phyloP scores from a whole-genome alignment of 495 filamentous ascomycete species.

The Aspergillus affinis region DNA sequence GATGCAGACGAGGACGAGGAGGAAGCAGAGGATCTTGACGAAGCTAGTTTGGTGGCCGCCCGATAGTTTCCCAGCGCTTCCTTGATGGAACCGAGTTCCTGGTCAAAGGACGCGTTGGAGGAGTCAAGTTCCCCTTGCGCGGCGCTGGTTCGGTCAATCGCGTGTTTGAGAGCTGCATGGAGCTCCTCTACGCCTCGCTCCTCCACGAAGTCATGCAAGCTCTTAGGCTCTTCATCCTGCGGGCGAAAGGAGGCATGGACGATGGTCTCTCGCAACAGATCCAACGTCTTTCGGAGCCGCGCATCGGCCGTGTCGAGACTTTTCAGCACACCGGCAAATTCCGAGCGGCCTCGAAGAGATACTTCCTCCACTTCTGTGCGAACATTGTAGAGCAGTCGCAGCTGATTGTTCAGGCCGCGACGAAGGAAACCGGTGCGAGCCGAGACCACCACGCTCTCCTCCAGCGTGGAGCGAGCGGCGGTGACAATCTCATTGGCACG shows the following conservation, averaged over 20 bases:
- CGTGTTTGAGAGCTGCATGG: slow-evolving; percentile 61
- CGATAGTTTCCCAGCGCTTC: slow-evolving; percentile 52
- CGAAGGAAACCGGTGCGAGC: slow-evolving; percentile 78
- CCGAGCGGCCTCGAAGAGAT: slow-evolving; percentile 49
- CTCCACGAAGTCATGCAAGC: slow-evolving; percentile 87
- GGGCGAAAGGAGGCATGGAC: slow-evolving; percentile 76
- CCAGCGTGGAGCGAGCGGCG: slow-evolving; percentile 68
- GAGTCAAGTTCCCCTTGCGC: slow-evolving; percentile 55
- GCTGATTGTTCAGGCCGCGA: slow-evolving; percentile 69
- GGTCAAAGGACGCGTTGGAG: slow-evolving; percentile 47
- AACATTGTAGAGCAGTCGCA: slow-evolving; percentile 66
- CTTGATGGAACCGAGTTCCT: slow-evolving; percentile 63
- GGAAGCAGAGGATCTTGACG: slow-evolving; percentile 41
- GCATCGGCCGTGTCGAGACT: slow-evolving; percentile 73
- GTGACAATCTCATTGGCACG: slow-evolving; percentile 87
- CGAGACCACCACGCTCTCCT: slow-evolving; percentile 74
- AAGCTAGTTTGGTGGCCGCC: slow-evolving; percentile 39
- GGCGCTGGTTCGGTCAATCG: slow-evolving; percentile 57
- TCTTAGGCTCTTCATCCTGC: slow-evolving; percentile 62
- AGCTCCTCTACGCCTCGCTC: slow-evolving; percentile 72
- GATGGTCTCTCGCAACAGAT: slow-evolving; percentile 63
- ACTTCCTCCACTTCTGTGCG: slow-evolving; percentile 59
- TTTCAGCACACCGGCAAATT: slow-evolving; percentile 63
- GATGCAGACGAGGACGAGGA: slow-evolving; percentile 39
- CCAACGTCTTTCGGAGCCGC: slow-evolving; percentile 69